Base-by-base conservation (phyloP, 331 rosid genomes). In the Telfairia occidentalis region DNA sequence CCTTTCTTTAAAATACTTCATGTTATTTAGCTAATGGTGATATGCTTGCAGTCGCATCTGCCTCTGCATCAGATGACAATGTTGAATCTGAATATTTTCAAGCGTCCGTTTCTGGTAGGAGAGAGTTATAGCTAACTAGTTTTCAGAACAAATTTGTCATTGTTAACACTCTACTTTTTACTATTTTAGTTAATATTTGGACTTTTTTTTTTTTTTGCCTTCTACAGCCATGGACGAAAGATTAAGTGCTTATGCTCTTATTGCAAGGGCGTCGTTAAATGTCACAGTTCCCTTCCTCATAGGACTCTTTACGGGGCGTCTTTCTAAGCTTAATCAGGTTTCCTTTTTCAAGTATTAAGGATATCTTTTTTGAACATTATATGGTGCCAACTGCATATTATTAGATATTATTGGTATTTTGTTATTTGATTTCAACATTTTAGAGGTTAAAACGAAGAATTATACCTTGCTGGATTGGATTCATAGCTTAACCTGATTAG, bases 181-280 rank as follows among this genome's bases (percentile, higher is more conserved):
- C 12, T 40, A 5, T 45, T 73, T 81, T 78, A 74, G 66, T 74
- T 64, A 55, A 24, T 42, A 46, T 67, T 69, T 75, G 19, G 9
- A 24, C 52, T 66, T 34, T 77, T 73, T 66, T 77, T 78, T 58
- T 66, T 34, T 77, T 73, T 66, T 77, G 79, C 52, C 81, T 40
- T 78, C 84, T 81, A 87, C 92, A 94, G 98, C 98, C 80, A 90
- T 94, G 97, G 97, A 94, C 82, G 98, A 94, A 88, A 87, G 98
- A 73, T 54, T 94, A 84, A 83, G 90, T 88, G 92, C 96, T 15
- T 94, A 94, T 86, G 96, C 97, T 63, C 96, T 94, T 53, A 91
- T 94, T 77, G 98, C 96, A 0, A 88, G 98, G 87, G 90, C 92
- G 80, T 84, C 96, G 34, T 77, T 86, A 81, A 90, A 89, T 78